Base-by-base conservation (phyloP, 306 rosid species). In the Dalbergia cochinchinensis region DNA sequence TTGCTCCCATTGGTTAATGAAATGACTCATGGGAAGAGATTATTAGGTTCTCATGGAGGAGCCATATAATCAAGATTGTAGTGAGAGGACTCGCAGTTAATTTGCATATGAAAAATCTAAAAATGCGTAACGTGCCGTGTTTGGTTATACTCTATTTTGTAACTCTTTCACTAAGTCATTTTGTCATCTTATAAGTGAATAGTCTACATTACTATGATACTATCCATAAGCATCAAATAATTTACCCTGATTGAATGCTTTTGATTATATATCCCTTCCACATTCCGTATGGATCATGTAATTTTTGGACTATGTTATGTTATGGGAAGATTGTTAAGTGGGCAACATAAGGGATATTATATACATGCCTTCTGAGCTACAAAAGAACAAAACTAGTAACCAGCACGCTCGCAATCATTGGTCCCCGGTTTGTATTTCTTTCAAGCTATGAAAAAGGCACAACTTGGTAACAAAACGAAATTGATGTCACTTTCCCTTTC, bases 341-440 rank as follows among this genome's bases (percentile, higher is more conserved):
- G 48, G 80, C 31, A 67, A 37, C 54, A 65, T 14, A 34, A 19
- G 78, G 34, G 15, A 51, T 51, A 1, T 22, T 1, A 1, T 26
- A 51, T 15, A 51, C 22, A 18, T 78, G 20, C 15, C 37, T 70
- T 70, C 57, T 63, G 35, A 67, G 62, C 83, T 59, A 67, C 26
- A 41, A 62, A 63, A 33, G 64, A 83, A 11, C 76, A 80, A 80
- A 71, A 39, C 69, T 26, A 76, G 63, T 53, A 71, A 68, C 48
- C 57, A 79, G 60, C 47, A 76, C 65, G 51, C 64, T 48, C 12
- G 22, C 68, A 76, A 65, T 80, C 26, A 77, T 65, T 48, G 73
- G 69, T 59, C 74, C 69, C 69, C 15, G 62, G 3, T 50, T 41
- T 82, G n/a, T 77, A 18, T 65, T 13, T 19, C n/a, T 71, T 53